Percentiles rank a stretch among this genome's conserved stretches.
Conservation (phyloP, 148 eudicot species). For the Persicaria tinctoria region DNA sequence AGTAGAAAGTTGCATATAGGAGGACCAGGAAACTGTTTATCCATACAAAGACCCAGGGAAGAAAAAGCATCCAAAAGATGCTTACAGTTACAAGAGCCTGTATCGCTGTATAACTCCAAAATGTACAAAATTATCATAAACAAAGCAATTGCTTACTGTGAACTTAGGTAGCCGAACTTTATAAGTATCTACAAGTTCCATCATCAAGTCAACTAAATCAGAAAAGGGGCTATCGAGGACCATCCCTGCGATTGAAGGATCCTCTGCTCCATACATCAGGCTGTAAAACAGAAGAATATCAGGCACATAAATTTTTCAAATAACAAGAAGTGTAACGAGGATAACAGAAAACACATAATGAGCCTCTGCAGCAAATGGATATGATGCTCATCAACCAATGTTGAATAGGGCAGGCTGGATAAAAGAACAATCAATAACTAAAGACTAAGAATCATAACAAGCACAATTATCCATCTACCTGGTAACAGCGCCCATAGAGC, state of each 20-base stretch:
- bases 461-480: conserved; percentile 36
- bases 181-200: conserved; percentile 98
- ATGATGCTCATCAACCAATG: not conserved
- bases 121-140: not conserved
- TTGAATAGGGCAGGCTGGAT: not conserved
- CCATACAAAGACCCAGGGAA: not conserved
- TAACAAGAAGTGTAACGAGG: not conserved
- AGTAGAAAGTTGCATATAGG: no score
- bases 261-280: conserved; percentile 98
- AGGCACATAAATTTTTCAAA: not conserved
- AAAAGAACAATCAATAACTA: not conserved
- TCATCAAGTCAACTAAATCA: conserved; percentile 93
- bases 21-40: no score
- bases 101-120: not conserved
- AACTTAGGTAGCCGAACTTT: conserved; percentile 91
- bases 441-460: conserved; percentile 10
- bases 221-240: conserved; percentile 99
- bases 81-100: not conserved
- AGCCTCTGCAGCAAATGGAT: not conserved
- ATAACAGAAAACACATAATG: not conserved
- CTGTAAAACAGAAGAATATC: conserved; percentile 31
- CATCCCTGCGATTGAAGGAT: conserved; percentile 98
- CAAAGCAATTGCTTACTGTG: conserved; percentile 50
- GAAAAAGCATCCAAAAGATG: not conserved
- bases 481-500: conserved; percentile 99